Conservation (phyloP, 352 stramenopile species). For the Phytophthora nicotianae region DNA sequence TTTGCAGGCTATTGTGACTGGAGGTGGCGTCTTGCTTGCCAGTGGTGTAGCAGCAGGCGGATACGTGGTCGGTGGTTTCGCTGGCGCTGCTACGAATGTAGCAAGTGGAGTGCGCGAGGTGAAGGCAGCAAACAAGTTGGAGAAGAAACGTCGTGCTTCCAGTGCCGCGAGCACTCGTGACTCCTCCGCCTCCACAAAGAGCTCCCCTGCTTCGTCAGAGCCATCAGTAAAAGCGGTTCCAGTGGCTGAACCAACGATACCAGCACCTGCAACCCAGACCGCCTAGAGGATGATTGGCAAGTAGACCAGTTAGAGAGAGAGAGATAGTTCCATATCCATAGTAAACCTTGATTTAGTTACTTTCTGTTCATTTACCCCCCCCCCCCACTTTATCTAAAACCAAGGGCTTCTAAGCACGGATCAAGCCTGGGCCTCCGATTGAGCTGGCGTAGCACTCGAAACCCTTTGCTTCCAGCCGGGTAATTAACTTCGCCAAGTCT, state of each 20-base stretch:
- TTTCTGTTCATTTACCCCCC: no score
- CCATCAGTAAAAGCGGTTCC: conserved; percentile 30
- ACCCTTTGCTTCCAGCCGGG: conserved; percentile 48
- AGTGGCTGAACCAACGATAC: conserved; percentile 16
- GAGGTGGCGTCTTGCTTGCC: conserved; percentile 72
- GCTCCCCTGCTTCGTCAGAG: conserved; percentile 23
- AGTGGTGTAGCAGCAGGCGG: conserved; percentile 78
- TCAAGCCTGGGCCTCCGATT: conserved; percentile 59
- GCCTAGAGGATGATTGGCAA: conserved; percentile 29
- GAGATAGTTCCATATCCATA: conserved; percentile 36
- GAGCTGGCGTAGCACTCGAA: conserved; percentile 68
- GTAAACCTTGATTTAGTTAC: conserved; percentile 25
- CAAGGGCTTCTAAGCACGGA: conserved; percentile 14
- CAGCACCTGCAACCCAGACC: conserved; percentile 33
- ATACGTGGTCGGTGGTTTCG: conserved; percentile 84
- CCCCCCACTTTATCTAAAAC: background rate
- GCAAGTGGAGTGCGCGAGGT: conserved; percentile 82
- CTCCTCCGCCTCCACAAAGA: conserved; percentile 34
- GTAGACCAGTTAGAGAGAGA: conserved; percentile 50
- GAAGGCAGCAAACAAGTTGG: conserved; percentile 77
- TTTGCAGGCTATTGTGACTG: conserved; percentile 81
- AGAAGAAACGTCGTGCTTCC: conserved; percentile 59
- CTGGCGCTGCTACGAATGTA: conserved; percentile 81
- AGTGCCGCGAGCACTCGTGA: conserved; percentile 39
- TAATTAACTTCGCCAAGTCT: conserved; percentile 49